These are phyloP conservation scores for Leptomonas pyrrhocoris DNA, from an alignment of 208 protist genomes.

Conservation along the genomic window DNA sequence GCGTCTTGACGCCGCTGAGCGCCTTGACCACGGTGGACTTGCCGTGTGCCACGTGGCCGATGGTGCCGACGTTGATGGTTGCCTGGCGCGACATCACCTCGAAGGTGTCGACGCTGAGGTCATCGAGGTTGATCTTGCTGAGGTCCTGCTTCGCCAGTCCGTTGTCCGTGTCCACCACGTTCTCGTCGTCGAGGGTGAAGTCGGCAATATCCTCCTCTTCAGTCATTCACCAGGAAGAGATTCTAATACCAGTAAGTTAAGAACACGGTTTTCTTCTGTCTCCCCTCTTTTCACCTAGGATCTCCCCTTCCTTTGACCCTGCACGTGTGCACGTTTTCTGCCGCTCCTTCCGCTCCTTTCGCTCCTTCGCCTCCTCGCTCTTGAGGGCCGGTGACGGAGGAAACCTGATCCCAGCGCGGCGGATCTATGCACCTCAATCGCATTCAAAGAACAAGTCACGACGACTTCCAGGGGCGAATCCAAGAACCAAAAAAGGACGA, in stretches of 20 bases:
- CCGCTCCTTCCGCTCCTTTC: too few species aligned
- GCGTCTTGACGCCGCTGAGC: conserved; percentile 98
- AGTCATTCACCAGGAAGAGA: background rate
- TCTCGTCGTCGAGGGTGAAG: conserved; percentile 62
- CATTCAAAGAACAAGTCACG: too few species aligned
- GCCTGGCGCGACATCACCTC: conserved; percentile 99
- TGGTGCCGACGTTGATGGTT: conserved; percentile 99
- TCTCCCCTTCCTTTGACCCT: too few species aligned
- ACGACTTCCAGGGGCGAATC: too few species aligned
- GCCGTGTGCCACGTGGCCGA: conserved; percentile 99
- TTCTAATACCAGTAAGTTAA: background rate
- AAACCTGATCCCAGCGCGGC: too few species aligned
- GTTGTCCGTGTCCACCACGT: conserved; percentile 47
- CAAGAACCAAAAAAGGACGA: too few species aligned
- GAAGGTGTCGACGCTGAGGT: conserved; percentile 93
- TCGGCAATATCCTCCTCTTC: conserved; percentile 74
- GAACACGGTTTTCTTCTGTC: background rate
- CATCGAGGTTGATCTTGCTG: conserved; percentile 65
- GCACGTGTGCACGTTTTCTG: too few species aligned
- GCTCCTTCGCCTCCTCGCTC: too few species aligned
- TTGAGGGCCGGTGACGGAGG: too few species aligned
- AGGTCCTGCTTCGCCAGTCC: conserved; percentile 82
- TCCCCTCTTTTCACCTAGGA: background rate
- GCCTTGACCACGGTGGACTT: conserved; percentile 99
- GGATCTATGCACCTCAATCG: too few species aligned